phyloP scores from a whole-genome alignment of 768 basidiomycete species.

The Psilocybe sp. region DNA sequence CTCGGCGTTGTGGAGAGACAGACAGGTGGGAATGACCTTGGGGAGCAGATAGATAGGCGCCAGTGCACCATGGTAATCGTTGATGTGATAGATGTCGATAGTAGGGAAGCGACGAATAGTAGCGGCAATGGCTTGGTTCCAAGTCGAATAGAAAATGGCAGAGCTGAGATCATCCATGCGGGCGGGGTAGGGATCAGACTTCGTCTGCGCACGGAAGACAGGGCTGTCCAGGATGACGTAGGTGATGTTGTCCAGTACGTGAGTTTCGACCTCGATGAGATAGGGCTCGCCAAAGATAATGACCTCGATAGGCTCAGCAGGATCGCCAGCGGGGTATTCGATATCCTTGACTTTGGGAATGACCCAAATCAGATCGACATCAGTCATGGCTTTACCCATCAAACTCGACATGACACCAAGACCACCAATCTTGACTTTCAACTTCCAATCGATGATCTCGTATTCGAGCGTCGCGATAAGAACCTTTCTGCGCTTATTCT shows the following conservation, averaged over 20 bases:
- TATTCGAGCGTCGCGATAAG: constrained; percentile 93
- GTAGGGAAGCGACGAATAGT: constrained; percentile 83
- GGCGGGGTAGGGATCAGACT: constrained; percentile 92
- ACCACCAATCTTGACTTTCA: constrained; percentile 98
- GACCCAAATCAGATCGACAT: constrained; percentile 93
- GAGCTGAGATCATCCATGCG: constrained; percentile 97
- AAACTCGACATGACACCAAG: constrained; percentile 96
- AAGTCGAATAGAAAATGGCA: constrained; percentile 96
- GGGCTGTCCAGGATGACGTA: constrained; percentile 93
- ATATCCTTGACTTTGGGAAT: constrained; percentile 93
- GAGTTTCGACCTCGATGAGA: constrained; percentile 93
- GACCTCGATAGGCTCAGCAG: constrained; percentile 91
- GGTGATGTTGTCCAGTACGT: constrained; percentile 91
- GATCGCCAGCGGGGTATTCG: constrained; percentile 89
- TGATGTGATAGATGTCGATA: constrained; percentile 93
- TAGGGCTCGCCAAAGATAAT: constrained; percentile 96
- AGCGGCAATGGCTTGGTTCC: constrained; percentile 95
- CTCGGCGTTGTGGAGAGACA: constrained; percentile 95
- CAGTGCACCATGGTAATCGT: constrained; percentile 93
- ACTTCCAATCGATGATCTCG: constrained; percentile 95
- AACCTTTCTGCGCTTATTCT: constrained; percentile 86
- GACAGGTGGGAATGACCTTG: constrained; percentile 84
- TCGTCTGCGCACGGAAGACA: constrained; percentile 95
- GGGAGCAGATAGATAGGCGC: constrained; percentile 90
- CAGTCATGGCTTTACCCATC: constrained; percentile 98